Evolutionary conservation across 805 yeast genomes (phyloP).

Genomic region (Metschnikowia hibisci): DNA sequence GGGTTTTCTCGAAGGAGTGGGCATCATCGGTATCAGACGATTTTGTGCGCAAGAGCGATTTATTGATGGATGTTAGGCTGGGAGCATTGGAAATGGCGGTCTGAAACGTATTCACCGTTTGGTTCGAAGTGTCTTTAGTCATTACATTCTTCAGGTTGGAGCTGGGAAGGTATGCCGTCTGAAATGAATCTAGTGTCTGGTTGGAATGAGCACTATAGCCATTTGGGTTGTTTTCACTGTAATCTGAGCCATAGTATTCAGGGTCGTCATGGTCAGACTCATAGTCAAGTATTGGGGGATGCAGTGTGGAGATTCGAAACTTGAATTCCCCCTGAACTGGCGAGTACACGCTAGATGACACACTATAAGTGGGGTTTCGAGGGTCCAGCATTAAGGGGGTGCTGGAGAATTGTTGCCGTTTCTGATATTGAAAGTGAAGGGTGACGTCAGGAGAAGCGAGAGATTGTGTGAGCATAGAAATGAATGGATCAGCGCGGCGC

Average conservation of each 20-base stretch:
- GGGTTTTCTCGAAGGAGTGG: conserved; percentile 31
- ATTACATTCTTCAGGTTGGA: background rate
- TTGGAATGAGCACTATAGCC: background rate
- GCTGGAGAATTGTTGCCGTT: background rate
- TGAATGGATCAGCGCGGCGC: conserved; percentile 2
- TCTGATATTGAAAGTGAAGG: background rate
- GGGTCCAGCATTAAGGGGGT: background rate
- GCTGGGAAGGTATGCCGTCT: background rate
- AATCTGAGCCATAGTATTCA: conserved; percentile 3
- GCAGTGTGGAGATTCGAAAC: conserved; percentile 9
- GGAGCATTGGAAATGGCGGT: conserved; percentile 26
- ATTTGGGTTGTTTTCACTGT: background rate
- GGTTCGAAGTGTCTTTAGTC: conserved; percentile 13
- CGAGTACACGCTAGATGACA: conserved; percentile 34
- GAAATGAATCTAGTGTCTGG: conserved; percentile 1
- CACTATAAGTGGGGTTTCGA: conserved; percentile 17
- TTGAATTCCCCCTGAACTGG: conserved; percentile 21
- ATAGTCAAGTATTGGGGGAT: conserved; percentile 15
- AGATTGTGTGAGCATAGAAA: background rate
- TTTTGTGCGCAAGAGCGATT: conserved; percentile 26
- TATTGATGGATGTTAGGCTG: conserved; percentile 34
- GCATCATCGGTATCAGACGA: conserved; percentile 22
- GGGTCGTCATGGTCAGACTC: conserved; percentile 15
- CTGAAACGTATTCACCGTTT: conserved; percentile 25
- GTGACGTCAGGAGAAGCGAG: background rate